phyloP scores from a whole-genome alignment of 768 basidiomycete genomes.

The Suillus ampliporus region DNA sequence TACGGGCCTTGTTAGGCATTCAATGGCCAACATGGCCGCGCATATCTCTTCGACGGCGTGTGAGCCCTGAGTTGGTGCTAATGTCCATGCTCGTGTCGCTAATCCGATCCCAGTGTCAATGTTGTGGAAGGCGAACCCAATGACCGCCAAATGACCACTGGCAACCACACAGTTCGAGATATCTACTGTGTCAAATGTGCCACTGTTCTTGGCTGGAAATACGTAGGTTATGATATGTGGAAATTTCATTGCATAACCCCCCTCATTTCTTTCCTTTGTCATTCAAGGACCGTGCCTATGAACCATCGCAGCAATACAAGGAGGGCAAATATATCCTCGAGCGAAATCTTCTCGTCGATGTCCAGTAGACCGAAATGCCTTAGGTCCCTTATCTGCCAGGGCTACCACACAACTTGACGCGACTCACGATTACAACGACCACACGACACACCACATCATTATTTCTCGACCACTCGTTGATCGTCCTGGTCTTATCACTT shows the following conservation, averaged over 20 bases:
- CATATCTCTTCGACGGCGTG: conserved; percentile 95
- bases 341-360: conserved; percentile 85
- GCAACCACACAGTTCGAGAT: conserved; percentile 94
- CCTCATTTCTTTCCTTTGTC: conserved; percentile 12
- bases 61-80: conserved; percentile 49
- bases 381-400: conserved; percentile 12
- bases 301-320: conserved; percentile 93
- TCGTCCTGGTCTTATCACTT: conserved; percentile 21
- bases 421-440: conserved; percentile 15
- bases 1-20: conserved; percentile 69
- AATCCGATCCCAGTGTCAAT: conserved; percentile 70
- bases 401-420: conserved; percentile 17
- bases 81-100: conserved; percentile 21
- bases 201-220: conserved; percentile 95
- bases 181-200: conserved; percentile 93
- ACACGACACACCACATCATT: conserved; percentile 19
- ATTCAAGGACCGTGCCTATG: conserved; percentile 89
- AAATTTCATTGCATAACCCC: not conserved
- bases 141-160: conserved; percentile 96
- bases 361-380: conserved; percentile 58
- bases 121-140: conserved; percentile 87
- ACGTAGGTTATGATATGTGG: conserved; percentile 61
- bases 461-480: conserved; percentile 16
- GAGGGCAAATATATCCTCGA: conserved; percentile 99
- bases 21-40: conserved; percentile 95